A percentile compares a stretch with the other conserved stretches of the same genome.
These are phyloP conservation scores for Nidularia pulvinata DNA, from an alignment of 768 basidiomycete species.

Conservation along the genomic window DNA sequence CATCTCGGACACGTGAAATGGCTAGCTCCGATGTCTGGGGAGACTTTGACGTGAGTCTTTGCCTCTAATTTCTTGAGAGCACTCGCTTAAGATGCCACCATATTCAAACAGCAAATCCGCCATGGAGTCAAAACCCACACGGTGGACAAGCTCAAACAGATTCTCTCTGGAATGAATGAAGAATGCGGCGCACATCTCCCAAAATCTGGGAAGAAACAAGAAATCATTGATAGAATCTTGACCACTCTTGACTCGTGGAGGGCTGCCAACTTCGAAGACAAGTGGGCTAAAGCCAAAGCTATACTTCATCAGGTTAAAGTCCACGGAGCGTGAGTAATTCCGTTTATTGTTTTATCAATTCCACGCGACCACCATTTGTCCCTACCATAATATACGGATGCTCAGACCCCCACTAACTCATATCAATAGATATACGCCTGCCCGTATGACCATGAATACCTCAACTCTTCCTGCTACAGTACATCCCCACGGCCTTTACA, in stretches of 20 bases:
- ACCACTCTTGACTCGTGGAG: conserved; percentile 62
- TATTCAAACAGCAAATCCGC: conserved; percentile 58
- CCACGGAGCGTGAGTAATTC: conserved; percentile 62
- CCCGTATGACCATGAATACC: conserved; percentile 1
- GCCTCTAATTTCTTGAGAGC: background rate
- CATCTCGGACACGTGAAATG: background rate
- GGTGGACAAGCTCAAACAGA: conserved; percentile 85
- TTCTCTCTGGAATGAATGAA: conserved; percentile 76
- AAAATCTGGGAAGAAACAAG: conserved; percentile 86
- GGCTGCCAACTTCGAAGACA: conserved; percentile 51
- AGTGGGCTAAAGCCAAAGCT: conserved; percentile 68
- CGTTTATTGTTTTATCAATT: background rate
- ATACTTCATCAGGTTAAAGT: conserved; percentile 68
- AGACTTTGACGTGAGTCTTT: conserved; percentile 70
- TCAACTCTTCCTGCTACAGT: conserved; percentile 9
- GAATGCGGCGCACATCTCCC: conserved; percentile 68
- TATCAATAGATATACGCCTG: conserved; percentile 5
- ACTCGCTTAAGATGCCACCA: background rate
- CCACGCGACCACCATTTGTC: background rate
- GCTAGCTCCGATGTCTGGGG: conserved; percentile 60
- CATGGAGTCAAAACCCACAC: conserved; percentile 76
- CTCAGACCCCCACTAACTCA: too few species aligned
- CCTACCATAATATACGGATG: too few species aligned
- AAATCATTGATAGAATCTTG: conserved; percentile 79
- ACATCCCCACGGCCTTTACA: background rate